Percentiles rank a stretch among this genome's conserved stretches.
These are phyloP conservation scores for Recurvomyces mirabilis DNA, from an alignment of 495 filamentous ascomycete genomes.

Conservation along the genomic window DNA sequence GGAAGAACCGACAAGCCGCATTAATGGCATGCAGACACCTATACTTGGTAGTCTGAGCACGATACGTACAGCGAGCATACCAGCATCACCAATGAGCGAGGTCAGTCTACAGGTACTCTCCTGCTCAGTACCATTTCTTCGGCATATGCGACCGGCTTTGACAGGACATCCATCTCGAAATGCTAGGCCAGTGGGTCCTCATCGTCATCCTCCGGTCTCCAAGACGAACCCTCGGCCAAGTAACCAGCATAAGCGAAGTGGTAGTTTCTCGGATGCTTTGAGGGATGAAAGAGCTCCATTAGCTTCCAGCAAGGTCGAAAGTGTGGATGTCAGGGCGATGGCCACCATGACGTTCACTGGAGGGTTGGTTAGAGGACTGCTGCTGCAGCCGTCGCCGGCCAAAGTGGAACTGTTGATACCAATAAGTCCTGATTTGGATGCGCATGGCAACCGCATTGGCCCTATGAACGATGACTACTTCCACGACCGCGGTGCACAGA, in stretches of 20 bases:
- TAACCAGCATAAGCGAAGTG: conserved; percentile 56
- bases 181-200: conserved; percentile 6
- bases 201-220: conserved; percentile 2
- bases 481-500: conserved; percentile 24
- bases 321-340: conserved; percentile 17
- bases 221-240: conserved; percentile 22
- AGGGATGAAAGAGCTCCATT: conserved; percentile 58
- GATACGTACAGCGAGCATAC: conserved; percentile 17
- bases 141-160: conserved; percentile 34
- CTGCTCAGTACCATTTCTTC: conserved; percentile 60
- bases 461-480: conserved; percentile 8
- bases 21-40: not conserved
- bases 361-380: conserved; percentile 65
- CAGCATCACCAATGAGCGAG: conserved; percentile 37
- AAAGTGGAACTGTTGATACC: conserved; percentile 64
- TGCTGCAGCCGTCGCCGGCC: conserved; percentile 52
- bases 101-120: conserved; percentile 58
- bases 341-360: conserved; percentile 57
- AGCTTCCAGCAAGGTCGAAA: conserved; percentile 38
- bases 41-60: not conserved
- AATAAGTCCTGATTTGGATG: conserved; percentile 36
- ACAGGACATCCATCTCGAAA: conserved; percentile 28
- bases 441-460: not conserved
- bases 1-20: not conserved
- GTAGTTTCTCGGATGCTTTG: conserved; percentile 77